Percentiles rank a stretch among this genome's conserved stretches.
Conservation (phyloP, 2,329 filamentous ascomycete species). For the Neonectria ditissima region DNA sequence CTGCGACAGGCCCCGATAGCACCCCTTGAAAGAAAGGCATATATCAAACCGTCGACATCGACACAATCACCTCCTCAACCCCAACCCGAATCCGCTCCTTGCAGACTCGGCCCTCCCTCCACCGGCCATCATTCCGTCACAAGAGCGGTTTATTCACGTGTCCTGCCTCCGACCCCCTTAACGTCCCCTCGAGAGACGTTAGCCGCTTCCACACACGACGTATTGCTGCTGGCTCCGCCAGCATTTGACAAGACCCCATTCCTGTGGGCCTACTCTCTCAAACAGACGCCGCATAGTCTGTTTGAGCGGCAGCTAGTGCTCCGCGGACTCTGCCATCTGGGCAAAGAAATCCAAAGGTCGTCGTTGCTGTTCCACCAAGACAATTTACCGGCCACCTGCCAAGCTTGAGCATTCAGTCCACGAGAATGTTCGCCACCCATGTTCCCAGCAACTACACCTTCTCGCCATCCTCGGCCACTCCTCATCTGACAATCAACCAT, state of each 20-base stretch:
- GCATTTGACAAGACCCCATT: constrained; percentile 72
- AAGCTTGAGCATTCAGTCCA: constrained; percentile 31
- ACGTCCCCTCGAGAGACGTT: constrained; percentile 80
- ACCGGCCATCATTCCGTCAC: constrained; percentile 88
- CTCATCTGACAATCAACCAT: constrained; percentile 95
- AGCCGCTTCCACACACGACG: constrained; percentile 49
- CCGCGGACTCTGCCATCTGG: constrained; percentile 71
- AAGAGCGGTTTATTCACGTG: constrained; percentile 83
- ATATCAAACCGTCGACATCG: constrained; percentile 18
- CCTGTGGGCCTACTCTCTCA: constrained; percentile 98
- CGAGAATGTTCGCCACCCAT: constrained; percentile 81
- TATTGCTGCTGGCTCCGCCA: constrained; percentile 90
- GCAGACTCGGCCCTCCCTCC: constrained; percentile 36
- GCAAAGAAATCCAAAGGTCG: constrained; percentile 44
- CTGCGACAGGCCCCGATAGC: constrained; percentile 68
- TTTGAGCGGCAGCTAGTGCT: constrained; percentile 98
- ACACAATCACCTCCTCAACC: constrained; percentile 31
- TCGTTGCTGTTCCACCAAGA: constrained; percentile 11
- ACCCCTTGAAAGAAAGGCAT: constrained; percentile 60
- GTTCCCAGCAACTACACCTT: constrained; percentile 85
- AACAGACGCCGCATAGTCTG: constrained; percentile 93
- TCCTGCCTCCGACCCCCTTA: constrained; percentile 92
- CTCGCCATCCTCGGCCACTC: constrained; percentile 84
- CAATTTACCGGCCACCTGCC: constrained; percentile 25
- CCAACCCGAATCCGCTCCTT: constrained; percentile 45